A percentile compares a stretch with the other conserved stretches of the same genome.
Evolutionary conservation across 129 eudicot species (phyloP).

Genomic region (Glebionis coronaria): DNA sequence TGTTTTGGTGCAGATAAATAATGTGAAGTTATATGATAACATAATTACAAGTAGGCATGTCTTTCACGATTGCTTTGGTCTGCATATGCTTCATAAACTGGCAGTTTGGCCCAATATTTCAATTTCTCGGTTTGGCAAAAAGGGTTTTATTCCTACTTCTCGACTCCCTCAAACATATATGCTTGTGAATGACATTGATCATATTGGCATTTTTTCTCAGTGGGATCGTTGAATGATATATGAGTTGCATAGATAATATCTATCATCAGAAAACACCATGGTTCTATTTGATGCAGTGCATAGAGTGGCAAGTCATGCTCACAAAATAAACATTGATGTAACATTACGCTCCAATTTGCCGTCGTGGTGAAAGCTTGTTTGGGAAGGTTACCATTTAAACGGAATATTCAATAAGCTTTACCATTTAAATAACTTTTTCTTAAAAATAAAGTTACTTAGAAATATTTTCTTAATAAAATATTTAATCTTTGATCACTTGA

Average conservation of each 20-base stretch:
- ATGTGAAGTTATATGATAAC: no score
- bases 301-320: conserved; percentile 69
- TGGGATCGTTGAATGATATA: conserved; percentile 33
- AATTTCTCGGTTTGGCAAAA: background rate
- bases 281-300: conserved; percentile 64
- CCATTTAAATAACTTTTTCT: no score
- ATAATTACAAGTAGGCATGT: background rate
- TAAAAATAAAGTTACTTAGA: no score
- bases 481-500: no score
- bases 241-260: conserved; percentile 54
- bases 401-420: no score
- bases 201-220: background rate
- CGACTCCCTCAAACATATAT: conserved; percentile 6
- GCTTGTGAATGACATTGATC: background rate
- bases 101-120: background rate
- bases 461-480: no score
- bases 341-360: no score
- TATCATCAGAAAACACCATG: conserved; percentile 53
- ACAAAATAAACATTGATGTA: no score
- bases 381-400: no score
- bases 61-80: no score
- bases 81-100: conserved; percentile 5
- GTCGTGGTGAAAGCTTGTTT: no score
- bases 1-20: no score
- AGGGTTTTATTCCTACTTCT: background rate